Base-by-base conservation (phyloP, 2,329 filamentous ascomycete species). In the Gyromitra esculenta region DNA sequence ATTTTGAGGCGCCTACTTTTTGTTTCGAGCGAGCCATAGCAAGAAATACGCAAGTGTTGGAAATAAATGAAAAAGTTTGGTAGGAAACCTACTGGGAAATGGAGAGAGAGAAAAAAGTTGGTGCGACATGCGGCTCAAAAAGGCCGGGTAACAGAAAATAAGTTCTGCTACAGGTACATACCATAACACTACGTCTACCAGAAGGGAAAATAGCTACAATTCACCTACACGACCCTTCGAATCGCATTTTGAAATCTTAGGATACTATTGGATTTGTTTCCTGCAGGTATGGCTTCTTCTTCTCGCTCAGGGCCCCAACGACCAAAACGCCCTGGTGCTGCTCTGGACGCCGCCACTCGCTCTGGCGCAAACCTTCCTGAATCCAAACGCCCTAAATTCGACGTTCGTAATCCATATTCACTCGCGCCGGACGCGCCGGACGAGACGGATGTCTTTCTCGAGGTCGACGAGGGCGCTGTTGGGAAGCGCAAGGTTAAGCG, bases 391-490 rank as follows among this genome's bases (percentile, higher is more conserved):
- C 78, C 80, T 75, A 93, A 92, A 82, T 99, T 99, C 84, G 96
- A 99, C 83, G 86, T 96, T 68, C 93, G 96, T 79, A 98, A 99
- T 82, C 96, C 96, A 1, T 97, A 94, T 15, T 94, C 92, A 0
- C 89, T 99, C 3, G 95, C 93, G 1, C 90, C 94, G 0, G 93
- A 96, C 82, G 91, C 90, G 1, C 88, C 88, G 1, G 91, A 92
- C 78, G 91, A 91, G 79, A 89, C 83, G 0, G 85, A 85, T 2
- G 83, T 85, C 37, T 79, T 79, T 41, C 77, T 79, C 9, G 78
- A 79, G 48, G 57, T 77, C 6, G 96, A 98, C 82, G 94, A 97
- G 50, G 97, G 98, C 79, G 94, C 94, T 15, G 88, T 88, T 67
- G 87, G 89, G 18, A 89, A 89, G 0, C 88, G 89, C 41, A 88